A percentile compares a stretch with the other conserved stretches of the same genome.
Evolutionary conservation across 176 grass and related monocot genomes (phyloP).

Genomic region (Zizania latifolia): DNA sequence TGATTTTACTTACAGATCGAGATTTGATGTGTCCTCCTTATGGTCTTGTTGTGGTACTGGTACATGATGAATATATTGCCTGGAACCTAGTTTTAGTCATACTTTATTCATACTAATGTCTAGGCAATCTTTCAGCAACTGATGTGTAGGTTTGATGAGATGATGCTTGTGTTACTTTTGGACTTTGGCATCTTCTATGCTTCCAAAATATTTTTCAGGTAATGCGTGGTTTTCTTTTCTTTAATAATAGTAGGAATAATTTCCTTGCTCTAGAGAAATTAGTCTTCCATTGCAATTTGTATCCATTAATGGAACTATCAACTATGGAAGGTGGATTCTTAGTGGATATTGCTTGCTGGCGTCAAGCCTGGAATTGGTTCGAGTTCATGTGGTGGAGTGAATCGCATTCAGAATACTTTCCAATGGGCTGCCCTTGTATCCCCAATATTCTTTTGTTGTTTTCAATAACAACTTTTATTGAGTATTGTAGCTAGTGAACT

Average conservation of each 20-base stretch:
- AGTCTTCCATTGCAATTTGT: conserved; percentile 6
- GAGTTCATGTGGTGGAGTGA: conserved; percentile 12
- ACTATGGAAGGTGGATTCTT: conserved; percentile 25
- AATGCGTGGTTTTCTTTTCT: conserved; percentile 10
- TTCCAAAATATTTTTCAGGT: background rate
- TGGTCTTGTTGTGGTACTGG: no score
- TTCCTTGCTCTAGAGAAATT: conserved; percentile 18
- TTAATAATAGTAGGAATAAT: conserved; percentile 21
- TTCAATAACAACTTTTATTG: background rate
- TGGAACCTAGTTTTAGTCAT: background rate
- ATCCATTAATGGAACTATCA: conserved; percentile 34
- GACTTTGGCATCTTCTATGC: background rate
- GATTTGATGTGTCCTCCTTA: background rate
- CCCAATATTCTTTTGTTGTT: background rate
- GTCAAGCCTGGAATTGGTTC: conserved; percentile 26
- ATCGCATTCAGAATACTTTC: background rate
- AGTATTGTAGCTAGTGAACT: no score
- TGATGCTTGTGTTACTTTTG: conserved; percentile 20
- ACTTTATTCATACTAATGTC: background rate
- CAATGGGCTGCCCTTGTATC: background rate
- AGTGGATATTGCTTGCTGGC: conserved; percentile 6
- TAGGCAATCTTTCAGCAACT: no score
- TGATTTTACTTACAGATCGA: background rate
- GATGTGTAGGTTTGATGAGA: background rate
- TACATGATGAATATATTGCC: background rate